Evolutionary conservation across 179 eudicot genomes (phyloP).

Genomic region (Carnegiea gigantea): DNA sequence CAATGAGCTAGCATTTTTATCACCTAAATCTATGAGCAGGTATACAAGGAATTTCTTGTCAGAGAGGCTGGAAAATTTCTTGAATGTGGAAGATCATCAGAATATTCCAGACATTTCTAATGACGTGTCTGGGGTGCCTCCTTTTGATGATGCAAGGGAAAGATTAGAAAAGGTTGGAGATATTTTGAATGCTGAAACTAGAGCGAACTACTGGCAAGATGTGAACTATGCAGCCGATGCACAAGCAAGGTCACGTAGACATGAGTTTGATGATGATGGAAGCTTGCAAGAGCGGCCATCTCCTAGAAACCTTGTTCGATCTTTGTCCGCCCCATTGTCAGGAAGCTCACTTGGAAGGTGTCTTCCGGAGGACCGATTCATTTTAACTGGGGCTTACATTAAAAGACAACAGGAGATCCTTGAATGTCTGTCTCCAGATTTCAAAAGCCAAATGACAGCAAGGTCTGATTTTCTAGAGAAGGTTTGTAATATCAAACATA

Average conservation of each 20-base stretch:
- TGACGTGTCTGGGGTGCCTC: slow-evolving; percentile 36
- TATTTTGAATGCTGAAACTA: slow-evolving; percentile 34
- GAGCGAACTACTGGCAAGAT: slow-evolving; percentile 36
- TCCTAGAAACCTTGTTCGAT: slow-evolving; percentile 75
- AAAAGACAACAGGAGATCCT: slow-evolving; percentile 78
- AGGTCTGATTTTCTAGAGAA: slow-evolving; percentile 63
- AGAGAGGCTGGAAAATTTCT: slow-evolving; percentile 63
- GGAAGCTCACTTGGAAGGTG: slow-evolving; percentile 89
- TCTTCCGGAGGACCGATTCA: slow-evolving; percentile 78
- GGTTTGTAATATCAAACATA: slow-evolving; percentile 67
- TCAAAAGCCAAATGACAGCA: slow-evolving; percentile 57
- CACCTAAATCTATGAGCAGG: slow-evolving; percentile 61
- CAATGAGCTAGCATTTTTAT: slow-evolving; percentile 45
- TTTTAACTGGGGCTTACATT: slow-evolving; percentile 73
- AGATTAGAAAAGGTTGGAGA: slow-evolving; percentile 42
- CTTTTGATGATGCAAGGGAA: slow-evolving; percentile 37
- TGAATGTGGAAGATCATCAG: slow-evolving; percentile 42
- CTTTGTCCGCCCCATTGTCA: slow-evolving; percentile 89
- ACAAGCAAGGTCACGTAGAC: slow-evolving; percentile 54
- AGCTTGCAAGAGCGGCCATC: slow-evolving; percentile 41
- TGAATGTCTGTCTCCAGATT: slow-evolving; percentile 38
- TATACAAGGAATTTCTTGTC: slow-evolving; percentile 54
- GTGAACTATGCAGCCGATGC: slow-evolving; percentile 38
- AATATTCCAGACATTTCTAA: slow-evolving; percentile 24
- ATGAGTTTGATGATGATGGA: slow-evolving; percentile 35